Conservation (phyloP, 305 asterid species). For the Fraxinus dipetala region DNA sequence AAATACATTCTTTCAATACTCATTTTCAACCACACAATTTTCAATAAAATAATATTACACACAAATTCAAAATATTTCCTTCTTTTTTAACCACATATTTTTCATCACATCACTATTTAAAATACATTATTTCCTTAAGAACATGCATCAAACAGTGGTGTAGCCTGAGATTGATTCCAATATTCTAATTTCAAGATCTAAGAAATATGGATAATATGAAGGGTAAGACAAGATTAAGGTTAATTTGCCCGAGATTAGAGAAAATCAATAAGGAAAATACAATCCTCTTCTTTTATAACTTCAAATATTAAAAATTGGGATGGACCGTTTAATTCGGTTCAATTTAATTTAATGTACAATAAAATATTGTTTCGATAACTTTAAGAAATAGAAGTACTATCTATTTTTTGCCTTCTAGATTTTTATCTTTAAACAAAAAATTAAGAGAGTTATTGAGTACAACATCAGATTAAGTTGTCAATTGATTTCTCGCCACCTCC, state of each 20-base stretch:
- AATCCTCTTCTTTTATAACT: neutral
- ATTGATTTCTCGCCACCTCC: no score
- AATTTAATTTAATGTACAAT: no score
- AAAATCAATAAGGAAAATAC: neutral
- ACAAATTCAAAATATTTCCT: no score
- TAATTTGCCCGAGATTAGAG: neutral
- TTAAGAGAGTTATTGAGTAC: neutral
- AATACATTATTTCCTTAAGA: no score
- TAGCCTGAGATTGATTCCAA: neutral
- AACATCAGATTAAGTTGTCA: neutral
- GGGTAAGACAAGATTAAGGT: neutral
- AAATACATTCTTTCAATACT: no score
- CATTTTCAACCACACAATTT: no score
- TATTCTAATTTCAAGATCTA: neutral
- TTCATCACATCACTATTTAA: no score
- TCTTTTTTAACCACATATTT: no score
- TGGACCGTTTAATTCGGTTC: neutral
- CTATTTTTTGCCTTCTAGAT: neutral
- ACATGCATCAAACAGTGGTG: no score
- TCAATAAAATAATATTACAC: no score
- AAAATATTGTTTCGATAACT: neutral
- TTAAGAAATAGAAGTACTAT: no score
- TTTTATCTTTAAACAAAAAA: no score
- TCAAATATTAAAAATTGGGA: neutral
- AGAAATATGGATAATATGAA: neutral